Base-by-base conservation (phyloP, 768 basidiomycete species). In the Scleroderma bovista region DNA sequence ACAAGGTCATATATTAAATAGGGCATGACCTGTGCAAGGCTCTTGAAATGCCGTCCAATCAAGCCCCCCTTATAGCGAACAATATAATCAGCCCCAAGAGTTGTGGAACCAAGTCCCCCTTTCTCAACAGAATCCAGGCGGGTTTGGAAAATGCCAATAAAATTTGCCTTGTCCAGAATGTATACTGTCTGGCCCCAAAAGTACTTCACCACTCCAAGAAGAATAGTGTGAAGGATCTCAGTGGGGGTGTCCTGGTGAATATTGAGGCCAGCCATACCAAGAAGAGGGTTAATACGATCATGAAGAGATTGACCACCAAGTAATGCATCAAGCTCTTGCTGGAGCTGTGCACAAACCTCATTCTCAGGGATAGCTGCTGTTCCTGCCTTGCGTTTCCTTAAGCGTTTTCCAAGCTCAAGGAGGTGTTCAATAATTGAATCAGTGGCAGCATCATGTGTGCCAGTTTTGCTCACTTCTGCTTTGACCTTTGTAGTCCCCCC, bases 201-300 rank as follows among this genome's bases (percentile, higher is more conserved):
- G 29, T 72, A 72, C 36, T 71, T 72, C 12, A 70, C 54, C 2
- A 68, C 44, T 6, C 70, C 66, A 1, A 72, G 60, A 2, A 71
- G 58, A 6, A 66, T 55, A 0, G 62, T 71, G 24, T 72, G 71
- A 0, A 72, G 58, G 1, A 67, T 62, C 42, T 72, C 63, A 0
- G 60, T 66, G 0, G 64, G 68, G 0, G 64, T 72, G 24, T 71
- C 66, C 4, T 54, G 38, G 19, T 68, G 64, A 19, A 66, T 54
- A 19, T 68, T 51, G 1, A 70, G 13, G 16, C 65, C 68, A 36
- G 0, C 10, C 31, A 56, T 56, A 0, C 26, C 23, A 20, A 60
- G 46, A 0, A 58, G 48, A 9, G 57, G 57, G 12, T 58, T 60
- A 43, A 60, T 56, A 6, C 1, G 5, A 6, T 51, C 32, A 2